phyloP scores from a whole-genome alignment of 192 early-diverging fungal genomes.

The Allomyces macrogynus region DNA sequence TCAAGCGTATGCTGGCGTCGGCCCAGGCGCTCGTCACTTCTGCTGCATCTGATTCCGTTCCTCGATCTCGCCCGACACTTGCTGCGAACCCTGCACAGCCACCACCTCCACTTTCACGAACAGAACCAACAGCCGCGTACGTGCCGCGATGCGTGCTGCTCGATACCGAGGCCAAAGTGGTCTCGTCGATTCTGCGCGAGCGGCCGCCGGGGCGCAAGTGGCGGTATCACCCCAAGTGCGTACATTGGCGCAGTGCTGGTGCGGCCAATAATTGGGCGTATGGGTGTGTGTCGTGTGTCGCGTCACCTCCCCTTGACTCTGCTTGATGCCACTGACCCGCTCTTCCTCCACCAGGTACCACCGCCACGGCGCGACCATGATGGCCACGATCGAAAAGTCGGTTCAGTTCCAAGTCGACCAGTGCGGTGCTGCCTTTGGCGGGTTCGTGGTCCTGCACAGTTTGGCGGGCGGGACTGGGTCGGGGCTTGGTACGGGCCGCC shows the following conservation, averaged over 20 bases:
- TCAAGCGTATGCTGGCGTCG: no score
- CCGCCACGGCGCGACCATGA: background rate
- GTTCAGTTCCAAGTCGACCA: no score
- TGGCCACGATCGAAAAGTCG: no score
- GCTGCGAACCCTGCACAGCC: no score
- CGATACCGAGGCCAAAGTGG: background rate
- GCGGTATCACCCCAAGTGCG: background rate
- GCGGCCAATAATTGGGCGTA: background rate
- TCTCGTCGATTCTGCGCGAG: background rate
- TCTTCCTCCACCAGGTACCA: background rate
- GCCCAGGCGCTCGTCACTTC: no score
- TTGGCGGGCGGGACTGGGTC: slow-evolving; percentile 8
- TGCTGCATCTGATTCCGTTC: no score
- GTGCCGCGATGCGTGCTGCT: background rate
- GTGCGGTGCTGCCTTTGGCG: background rate
- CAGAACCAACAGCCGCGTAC: no score
- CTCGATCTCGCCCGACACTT: no score
- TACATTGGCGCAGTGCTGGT: background rate
- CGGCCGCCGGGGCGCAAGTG: background rate
- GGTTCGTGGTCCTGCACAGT: slow-evolving; percentile 6
- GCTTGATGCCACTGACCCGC: no score
- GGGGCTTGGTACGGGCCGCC: slow-evolving; percentile 4
- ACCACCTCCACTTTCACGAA: no score
- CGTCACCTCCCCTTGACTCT: no score
- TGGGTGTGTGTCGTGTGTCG: background rate